Evolutionary conservation across 108 stramenopile species (phyloP).

Genomic region (Cyclotella kingstonii): DNA sequence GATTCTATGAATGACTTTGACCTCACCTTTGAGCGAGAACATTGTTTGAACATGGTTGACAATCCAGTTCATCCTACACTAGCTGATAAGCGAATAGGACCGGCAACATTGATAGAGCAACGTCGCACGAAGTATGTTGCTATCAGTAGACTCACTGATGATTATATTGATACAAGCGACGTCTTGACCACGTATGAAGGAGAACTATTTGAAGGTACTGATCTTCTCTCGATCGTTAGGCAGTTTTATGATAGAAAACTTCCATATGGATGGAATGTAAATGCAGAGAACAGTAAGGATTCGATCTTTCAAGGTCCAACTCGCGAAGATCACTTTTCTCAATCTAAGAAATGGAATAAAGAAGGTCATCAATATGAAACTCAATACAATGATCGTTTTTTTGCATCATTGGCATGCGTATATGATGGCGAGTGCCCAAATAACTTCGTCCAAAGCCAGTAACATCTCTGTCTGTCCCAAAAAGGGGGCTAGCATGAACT

Average conservation of each 20-base stretch:
- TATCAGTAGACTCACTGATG: slow-evolving; percentile 64
- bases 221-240: slow-evolving; percentile 45
- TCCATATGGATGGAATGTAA: slow-evolving; percentile 17
- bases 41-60: slow-evolving; percentile 82
- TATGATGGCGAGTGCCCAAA: slow-evolving; percentile 56
- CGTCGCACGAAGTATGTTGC: slow-evolving; percentile 80
- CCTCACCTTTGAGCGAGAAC: slow-evolving; percentile 43
- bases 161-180: slow-evolving; percentile 70
- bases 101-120: slow-evolving; percentile 41
- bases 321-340: slow-evolving; percentile 7
- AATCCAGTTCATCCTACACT: slow-evolving; percentile 75
- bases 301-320: slow-evolving; percentile 21
- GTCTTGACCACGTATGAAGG: slow-evolving; percentile 62
- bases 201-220: slow-evolving; percentile 49
- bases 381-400: slow-evolving; percentile 51
- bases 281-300: slow-evolving; percentile 7
- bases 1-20: slow-evolving; percentile 59
- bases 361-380: slow-evolving; percentile 48
- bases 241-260: slow-evolving; percentile 15
- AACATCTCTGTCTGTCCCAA: too few relatives aligned
- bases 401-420: slow-evolving; percentile 47
- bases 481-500: too few relatives aligned
- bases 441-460: too few relatives aligned
- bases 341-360: neutral
- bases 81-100: slow-evolving; percentile 79